Evolutionary conservation across 129 eudicot species (phyloP).

Genomic region (Pseudognaphalium luteoalbum): DNA sequence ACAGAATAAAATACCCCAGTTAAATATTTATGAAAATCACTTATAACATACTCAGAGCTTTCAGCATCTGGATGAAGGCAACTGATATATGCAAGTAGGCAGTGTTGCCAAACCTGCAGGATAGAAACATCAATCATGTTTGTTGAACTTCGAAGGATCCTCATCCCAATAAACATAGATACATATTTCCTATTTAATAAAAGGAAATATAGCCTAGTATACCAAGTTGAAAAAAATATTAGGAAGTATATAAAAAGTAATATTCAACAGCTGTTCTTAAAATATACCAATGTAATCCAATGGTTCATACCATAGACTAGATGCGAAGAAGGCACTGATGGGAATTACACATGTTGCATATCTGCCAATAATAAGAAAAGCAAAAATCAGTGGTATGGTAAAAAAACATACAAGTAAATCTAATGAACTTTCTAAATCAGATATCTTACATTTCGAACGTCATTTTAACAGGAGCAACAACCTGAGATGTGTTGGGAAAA

Average conservation of each 20-base stretch:
- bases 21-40: too few relatives aligned
- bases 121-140: neutral
- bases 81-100: slow-evolving; percentile 97
- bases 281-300: neutral
- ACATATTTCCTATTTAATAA: slow-evolving; percentile 6
- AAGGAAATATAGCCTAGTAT: too few relatives aligned
- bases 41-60: slow-evolving; percentile 82
- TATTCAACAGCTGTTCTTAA: neutral
- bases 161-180: neutral
- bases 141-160: neutral
- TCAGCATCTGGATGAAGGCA: slow-evolving; percentile 99
- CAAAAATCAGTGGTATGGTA: neutral
- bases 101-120: slow-evolving; percentile 94
- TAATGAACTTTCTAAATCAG: neutral
- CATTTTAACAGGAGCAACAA: slow-evolving; percentile 97
- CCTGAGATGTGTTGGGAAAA: slow-evolving; percentile 48
- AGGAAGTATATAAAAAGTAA: neutral
- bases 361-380: slow-evolving; percentile 41
- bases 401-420: neutral
- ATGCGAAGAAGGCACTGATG: slow-evolving; percentile 97
- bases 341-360: slow-evolving; percentile 92
- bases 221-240: neutral
- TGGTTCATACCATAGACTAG: slow-evolving; percentile 85
- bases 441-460: slow-evolving; percentile 84
- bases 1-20: too few relatives aligned